Base-by-base conservation (phyloP, 306 rosid species). In the Cotoneaster glaucophyllus region DNA sequence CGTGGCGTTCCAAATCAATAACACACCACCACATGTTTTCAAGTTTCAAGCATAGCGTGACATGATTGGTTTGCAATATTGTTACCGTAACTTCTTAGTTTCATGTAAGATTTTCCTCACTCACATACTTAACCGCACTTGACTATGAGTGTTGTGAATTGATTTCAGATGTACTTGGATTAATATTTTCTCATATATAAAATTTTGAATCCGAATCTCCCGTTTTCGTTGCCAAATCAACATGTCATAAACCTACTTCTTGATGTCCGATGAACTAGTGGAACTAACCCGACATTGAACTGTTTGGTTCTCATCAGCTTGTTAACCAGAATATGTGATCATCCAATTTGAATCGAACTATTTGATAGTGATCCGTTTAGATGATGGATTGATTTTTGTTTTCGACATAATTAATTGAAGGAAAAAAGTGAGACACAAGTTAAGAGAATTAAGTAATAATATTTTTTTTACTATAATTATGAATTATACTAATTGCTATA, bases 1-100 rank as follows among this genome's bases (percentile, higher is more conserved):
- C 0, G 0, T 50, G 54, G 0, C 21, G 17, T 50, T 50, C 8
- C 18, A 7, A 18, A 50, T 1, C 0, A 17, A 0, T 50, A 48
- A 48, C 54, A 15, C 19, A 15, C 2, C 21, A 48, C 8, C 5
- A 50, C 21, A 50, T 50, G 21, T 50, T 50, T 50, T 15, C 9
- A 50, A 50, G 9, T 50, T 48, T 5, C 9, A 50, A 50, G 17
- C 54, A 50, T 15, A 6, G 6, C 0, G 0, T 48, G 1, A 48
- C 19, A 15, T 14, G 8, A 15, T 2, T 50, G 3, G 54, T 50
- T 50, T 50, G 7, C 2, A 0, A 48, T 0, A 48, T 6, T 48
- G 3, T 4, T 1, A 48, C 0, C 0, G 17, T 48, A 5, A 48
- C 0, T 0, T 48, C 7, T 5, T 48, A 5, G 2, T 48, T 48